Evolutionary conservation across 371 early-diverging fungal species (phyloP), one percentile per base, ranked within the genome.

Genomic region (Zancudomyces culisetae): DNA sequence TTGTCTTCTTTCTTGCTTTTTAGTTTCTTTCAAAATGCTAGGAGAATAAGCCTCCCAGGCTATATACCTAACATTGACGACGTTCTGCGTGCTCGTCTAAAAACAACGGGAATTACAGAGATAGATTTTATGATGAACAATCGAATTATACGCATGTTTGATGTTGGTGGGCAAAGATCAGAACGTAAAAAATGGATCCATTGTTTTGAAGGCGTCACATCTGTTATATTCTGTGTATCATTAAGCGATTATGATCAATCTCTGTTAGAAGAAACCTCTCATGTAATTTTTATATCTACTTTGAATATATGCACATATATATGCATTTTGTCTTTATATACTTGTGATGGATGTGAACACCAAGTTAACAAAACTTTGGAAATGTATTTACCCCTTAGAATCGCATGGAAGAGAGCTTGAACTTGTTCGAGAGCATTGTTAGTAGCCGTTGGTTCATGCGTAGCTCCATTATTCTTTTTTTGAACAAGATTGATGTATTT

Each of bases 101-200:
- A 85, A 64, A 83, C 90, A 18, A 85, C 90, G 1, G 90, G 90
- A 42, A 88, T 89, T 53, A 77, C 77, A 1, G 95, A 95, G 60
- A 88, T 85, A 13, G 79, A 74, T 24, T 95, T 95, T 64, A 67
- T 68, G 28, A 79, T 90, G 64, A 83, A 81, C 4, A 79, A 85
- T 24, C 66, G 87, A 49, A 86, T 80, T 18, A 85, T 87, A 58
- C 72, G 81, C 51, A 87, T 94, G 87, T 84, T 89, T 65, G 95
- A 94, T 65, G 95, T 94, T n/a, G 92, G 94, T 50, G 94, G 94
- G 18, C 94, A 93, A 65, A 73, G 90, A 43, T 83, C 84, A 21
- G 89, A 89, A 62, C 73, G 96, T 42, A 91, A 88, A 65, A 91
- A 91, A 63, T 96, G 96, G 96, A 85, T 88, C 47, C 92, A 91